Conservation (phyloP, 2,329 filamentous ascomycete species). For the Botrytis sinoallii region DNA sequence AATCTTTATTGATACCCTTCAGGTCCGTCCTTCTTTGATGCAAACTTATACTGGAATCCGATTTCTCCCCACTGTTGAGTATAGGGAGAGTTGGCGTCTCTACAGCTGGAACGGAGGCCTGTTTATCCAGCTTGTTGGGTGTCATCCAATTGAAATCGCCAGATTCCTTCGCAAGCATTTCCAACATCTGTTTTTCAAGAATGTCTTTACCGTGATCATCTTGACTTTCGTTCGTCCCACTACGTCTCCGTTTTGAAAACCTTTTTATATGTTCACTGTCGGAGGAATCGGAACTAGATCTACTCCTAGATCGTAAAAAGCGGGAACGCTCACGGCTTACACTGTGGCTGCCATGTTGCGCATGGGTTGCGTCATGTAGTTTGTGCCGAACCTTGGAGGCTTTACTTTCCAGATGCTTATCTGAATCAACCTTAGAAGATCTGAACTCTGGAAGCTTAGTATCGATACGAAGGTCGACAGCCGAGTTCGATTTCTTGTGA, state of each 20-base stretch:
- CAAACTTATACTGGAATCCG: slow-evolving; percentile 18
- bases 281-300: slow-evolving; percentile 59
- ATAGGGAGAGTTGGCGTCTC: slow-evolving; percentile 24
- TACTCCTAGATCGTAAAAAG: slow-evolving; percentile 51
- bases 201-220: slow-evolving; percentile 52
- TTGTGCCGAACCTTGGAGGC: slow-evolving; percentile 60
- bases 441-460: slow-evolving; percentile 38
- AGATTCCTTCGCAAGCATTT: slow-evolving; percentile 56
- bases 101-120: slow-evolving; percentile 22
- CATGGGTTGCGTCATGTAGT: slow-evolving; percentile 47
- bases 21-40: slow-evolving; percentile 30
- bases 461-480: slow-evolving; percentile 33
- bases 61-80: slow-evolving; percentile 21
- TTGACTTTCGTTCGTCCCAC: slow-evolving; percentile 44
- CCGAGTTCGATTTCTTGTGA: slow-evolving; percentile 23
- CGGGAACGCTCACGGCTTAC: slow-evolving; percentile 51
- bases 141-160: slow-evolving; percentile 31
- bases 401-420: slow-evolving; percentile 46
- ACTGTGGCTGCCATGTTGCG: slow-evolving; percentile 55
- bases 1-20: slow-evolving; percentile 23
- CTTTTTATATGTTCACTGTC: slow-evolving; percentile 47
- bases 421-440: slow-evolving; percentile 31
- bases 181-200: slow-evolving; percentile 60
- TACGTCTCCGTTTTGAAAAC: slow-evolving; percentile 41
- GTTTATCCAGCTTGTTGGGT: slow-evolving; percentile 22